Base-by-base conservation (phyloP, 164 flowering plant genomes). In the Magnolia changhungtana region DNA sequence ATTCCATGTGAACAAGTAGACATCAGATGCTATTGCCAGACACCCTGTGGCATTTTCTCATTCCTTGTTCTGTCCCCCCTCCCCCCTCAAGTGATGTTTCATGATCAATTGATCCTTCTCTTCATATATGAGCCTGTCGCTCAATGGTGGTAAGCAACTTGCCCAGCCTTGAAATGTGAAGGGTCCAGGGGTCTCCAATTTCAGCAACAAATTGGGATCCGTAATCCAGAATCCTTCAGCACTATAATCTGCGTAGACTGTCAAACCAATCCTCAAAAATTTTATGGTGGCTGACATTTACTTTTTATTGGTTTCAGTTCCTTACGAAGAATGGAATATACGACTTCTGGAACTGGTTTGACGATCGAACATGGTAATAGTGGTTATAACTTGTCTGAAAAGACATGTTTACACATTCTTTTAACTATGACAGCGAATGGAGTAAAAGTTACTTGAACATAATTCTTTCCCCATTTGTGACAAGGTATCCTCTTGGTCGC, bases 261-360 rank as follows among this genome's bases (percentile, higher is more conserved):
- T 9, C 61, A 55, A 52, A 52, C 14, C 59, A 52, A 52, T 1
- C 59, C 10, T 52, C 2, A 52, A 14, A 52, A 52, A 67, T 29
- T 11, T 4, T 67, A 18, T 6, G 9, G 70, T 21, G 16, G 19
- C 65, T 72, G 75, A 72, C 37, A 8, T 9, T 24, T 55, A 31
- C 49, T 51, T 52, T 77, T 73, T 86, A 5, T 79, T 81, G 74
- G 75, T 90, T 87, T 84, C 97, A 94, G 99, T 94, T 80, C 79
- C 91, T 96, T 51, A 84, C 89, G 10, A 94, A 93, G 88, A 92
- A 85, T 78, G 99, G 99, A 74, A 93, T 96, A 78, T 96, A 94
- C 83, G 98, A 94, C 79, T 96, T 96, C 79, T 96, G 99, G 99
- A 96, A 96, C 77, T 96, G 98, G 98, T 96, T 96, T 88, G 99